Evolutionary conservation across 345 rosid species (phyloP), one percentile per base, ranked within the genome.

Genomic region (Camelina sativa): DNA sequence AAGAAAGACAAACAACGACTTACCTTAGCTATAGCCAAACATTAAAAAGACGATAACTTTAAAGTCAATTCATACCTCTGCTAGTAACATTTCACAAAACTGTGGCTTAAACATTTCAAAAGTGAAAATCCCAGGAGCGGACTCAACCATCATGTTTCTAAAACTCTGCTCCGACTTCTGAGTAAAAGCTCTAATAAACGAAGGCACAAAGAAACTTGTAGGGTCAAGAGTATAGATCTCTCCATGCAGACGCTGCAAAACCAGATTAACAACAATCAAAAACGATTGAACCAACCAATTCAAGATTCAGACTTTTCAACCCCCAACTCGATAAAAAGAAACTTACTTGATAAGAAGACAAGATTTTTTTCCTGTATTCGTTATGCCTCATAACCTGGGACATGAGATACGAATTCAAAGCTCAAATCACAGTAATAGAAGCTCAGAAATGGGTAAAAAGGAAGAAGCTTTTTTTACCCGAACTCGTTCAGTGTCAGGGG

Each of bases 51-150:
- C 25, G 20, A 79, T 25, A 69, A 77, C 51, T 52, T 41, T 62
- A 1, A 81, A 70, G 73, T 56, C 63, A 43, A 15, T 43, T 32
- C 34, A 37, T 80, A 95, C 99, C 98, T 96, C 98, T 1, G 87
- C 78, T 44, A 88, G 72, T 79, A 92, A 71, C 82, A 87, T 55
- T 71, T 88, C 84, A 70, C 99, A 91, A 75, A 92, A 84, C 8
- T 35, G 62, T 16, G 95, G 93, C 65, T 86, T 91, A 84, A 96
- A 74, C 90, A 96, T 92, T 65, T 87, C 82, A 82, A 96, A 96
- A 51, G 90, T 80, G 71, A 82, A 89, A 58, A 96, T 78, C 75
- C 98, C 99, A 0, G 86, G 83, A 58, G 81, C 73, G 17, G 87
- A 81, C 75, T 88, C 91, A 30, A 79, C 66, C 76, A 96, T 80